Evolutionary conservation across 2,329 filamentous ascomycete genomes (phyloP).

Genomic region (Drechslerella dactyloides): DNA sequence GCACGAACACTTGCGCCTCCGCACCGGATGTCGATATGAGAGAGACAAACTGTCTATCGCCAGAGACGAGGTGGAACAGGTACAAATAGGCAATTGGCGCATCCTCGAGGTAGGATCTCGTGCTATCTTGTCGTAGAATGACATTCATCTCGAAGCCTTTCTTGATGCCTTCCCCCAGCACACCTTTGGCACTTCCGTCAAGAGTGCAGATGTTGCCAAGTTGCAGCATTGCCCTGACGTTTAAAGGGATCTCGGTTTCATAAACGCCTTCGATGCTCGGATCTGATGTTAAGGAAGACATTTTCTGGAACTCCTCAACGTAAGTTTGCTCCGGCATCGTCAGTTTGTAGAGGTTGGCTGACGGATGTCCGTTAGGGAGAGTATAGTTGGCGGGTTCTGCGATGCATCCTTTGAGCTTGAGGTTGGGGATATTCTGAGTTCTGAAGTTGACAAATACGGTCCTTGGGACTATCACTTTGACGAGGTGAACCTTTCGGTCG

Average conservation of each 20-base stretch:
- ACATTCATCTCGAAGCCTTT: constrained; percentile 87
- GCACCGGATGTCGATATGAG: constrained; percentile 83
- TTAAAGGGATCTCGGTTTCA: constrained; percentile 87
- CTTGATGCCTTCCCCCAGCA: constrained; percentile 89
- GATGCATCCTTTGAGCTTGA: constrained; percentile 81
- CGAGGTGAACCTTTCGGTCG: constrained; percentile 83
- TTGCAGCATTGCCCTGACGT: constrained; percentile 83
- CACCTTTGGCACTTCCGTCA: constrained; percentile 85
- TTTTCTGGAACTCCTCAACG: constrained; percentile 78
- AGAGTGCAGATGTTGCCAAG: constrained; percentile 92
- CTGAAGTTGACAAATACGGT: constrained; percentile 92
- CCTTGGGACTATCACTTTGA: constrained; percentile 88
- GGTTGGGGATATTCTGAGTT: constrained; percentile 81
- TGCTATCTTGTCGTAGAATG: constrained; percentile 60
- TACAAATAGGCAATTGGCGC: constrained; percentile 83
- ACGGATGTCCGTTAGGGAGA: constrained; percentile 91
- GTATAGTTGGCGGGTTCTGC: constrained; percentile 94
- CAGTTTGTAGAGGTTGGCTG: constrained; percentile 91
- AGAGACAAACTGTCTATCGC: constrained; percentile 90
- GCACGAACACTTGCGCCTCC: constrained; percentile 84
- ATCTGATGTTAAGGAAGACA: constrained; percentile 80
- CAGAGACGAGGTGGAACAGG: constrained; percentile 87
- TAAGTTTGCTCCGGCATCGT: constrained; percentile 88
- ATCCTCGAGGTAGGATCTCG: constrained; percentile 74
- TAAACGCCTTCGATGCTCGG: constrained; percentile 96